Base-by-base conservation (phyloP, 2,329 filamentous ascomycete species). In the Calonectria multiphialidica region DNA sequence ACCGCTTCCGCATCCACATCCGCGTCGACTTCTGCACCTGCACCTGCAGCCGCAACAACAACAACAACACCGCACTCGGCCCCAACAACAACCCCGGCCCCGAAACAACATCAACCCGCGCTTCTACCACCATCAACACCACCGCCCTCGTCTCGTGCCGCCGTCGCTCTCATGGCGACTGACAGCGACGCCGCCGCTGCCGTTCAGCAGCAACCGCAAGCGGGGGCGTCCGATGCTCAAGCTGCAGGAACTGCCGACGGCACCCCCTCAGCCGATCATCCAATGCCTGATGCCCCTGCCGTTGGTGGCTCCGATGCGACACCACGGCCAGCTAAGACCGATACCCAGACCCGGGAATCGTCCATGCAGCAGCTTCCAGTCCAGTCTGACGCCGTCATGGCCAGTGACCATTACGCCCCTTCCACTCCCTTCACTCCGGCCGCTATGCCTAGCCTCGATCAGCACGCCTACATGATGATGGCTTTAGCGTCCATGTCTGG, bases 381-480 rank as follows among this genome's bases (percentile, higher is more conserved):
- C 28, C 62, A 71, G 7, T 40, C 74, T 61, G 72, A 76, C 35
- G 16, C 67, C 33, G 73, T 55, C 44, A 73, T 80, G 70, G 47
- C 67, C 37, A 68, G 76, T 65, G 79, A 82, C 42, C 80, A 79
- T 35, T 80, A 78, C 69, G 71, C 78, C 30, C 80, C 83, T 30
- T 80, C 81, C 45, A 81, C 82, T 13, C 80, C 83, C 21, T 85
- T 81, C 72, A 81, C 81, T 13, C 77, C 81, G 35, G 78, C 80
- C 5, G 70, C 80, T 37, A 79, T 85, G 70, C 70, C 81, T 3
- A 80, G 76, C 68, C 77, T 83, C 40, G 81, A 86, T 59, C 80
- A 84, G 33, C 83, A 83, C 69, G 82, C 84, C 55, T 85, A 84
- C 79, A 84, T 86, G 82, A 86, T 87, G 83, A 86, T 87, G 84